Evolutionary conservation across 2,329 filamentous ascomycete species (phyloP), one percentile per base, ranked within the genome.

Genomic region (Ceratocystis diversiconidia): DNA sequence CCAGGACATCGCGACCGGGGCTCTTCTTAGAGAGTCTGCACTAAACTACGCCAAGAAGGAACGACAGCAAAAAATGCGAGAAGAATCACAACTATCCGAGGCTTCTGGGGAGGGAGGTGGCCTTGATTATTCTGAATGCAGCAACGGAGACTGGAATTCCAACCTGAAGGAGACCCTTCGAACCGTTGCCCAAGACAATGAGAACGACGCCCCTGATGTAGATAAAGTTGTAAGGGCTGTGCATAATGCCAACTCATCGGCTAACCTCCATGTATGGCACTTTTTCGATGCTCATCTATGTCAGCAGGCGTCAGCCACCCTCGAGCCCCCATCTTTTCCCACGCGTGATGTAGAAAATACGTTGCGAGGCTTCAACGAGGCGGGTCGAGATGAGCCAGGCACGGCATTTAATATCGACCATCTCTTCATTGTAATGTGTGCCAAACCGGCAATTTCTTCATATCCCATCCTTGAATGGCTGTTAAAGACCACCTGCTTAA

Each of bases 391-490:
- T 77, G 3, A 70, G 55, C 43, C 57, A 15, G 17, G 61, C 1
- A 19, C 44, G 2, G 41, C 10, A 3, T 32, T 61, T 12, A 22
- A 61, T 28, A 63, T 44, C 12, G 64, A 64, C 46, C 43, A 44
- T 6, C 30, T 62, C 41, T 62, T 30, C 46, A 32, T 63, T 22
- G 48, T 6, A 10, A 63, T 19, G 22, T 44, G n/a, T 17, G 41
- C 52, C 2, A 12, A 8, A 25, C 72, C 55, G 3, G 17, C 2
- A 3, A 48, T 43, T 5, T 32, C 90, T 12, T 83, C 87, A 0
- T 82, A 89, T 67, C 80, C 86, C 65, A 71, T 90, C 0, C 79
- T 89, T 62, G 70, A 80, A 17, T 92, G 88, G 88, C 76, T 90
- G 2, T 71, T 88, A 5, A 75, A 82, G 62, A 80, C 85, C 74